Conservation (phyloP, 805 yeast genomes). For the Metschnikowia continentalis region DNA sequence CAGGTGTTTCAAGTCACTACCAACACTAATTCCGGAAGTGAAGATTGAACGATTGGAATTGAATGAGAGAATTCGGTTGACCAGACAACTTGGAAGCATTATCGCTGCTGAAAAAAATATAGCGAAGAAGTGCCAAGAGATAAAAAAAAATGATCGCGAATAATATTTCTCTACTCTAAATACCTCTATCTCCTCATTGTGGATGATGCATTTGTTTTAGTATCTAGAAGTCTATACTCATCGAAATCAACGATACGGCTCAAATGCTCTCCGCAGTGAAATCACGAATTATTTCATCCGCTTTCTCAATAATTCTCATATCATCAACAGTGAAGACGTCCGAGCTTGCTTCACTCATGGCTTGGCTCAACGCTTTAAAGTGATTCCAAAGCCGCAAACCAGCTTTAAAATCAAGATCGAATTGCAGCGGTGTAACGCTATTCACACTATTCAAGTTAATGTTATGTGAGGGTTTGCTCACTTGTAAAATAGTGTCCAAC, state of each 20-base stretch:
- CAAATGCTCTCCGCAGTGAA: neutral
- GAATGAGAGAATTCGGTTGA: neutral
- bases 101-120: neutral
- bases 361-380: slow-evolving; percentile 26
- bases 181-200: neutral
- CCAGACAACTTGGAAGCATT: neutral
- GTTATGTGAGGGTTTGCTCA: slow-evolving; percentile 35
- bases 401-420: slow-evolving; percentile 26
- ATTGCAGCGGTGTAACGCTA: slow-evolving; percentile 31
- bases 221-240: neutral
- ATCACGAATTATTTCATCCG: slow-evolving; percentile 21
- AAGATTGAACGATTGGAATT: neutral
- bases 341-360: slow-evolving; percentile 25
- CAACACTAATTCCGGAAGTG: neutral
- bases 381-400: slow-evolving; percentile 36
- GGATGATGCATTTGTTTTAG: neutral
- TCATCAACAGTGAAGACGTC: slow-evolving; percentile 24
- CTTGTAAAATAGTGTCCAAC: slow-evolving; percentile 34
- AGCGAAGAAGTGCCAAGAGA: neutral
- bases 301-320: slow-evolving; percentile 20
- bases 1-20: neutral
- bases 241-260: neutral
- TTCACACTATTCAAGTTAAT: slow-evolving; percentile 40
- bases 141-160: neutral
- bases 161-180: neutral